Conservation (phyloP, 2,329 filamentous ascomycete genomes). For the Arthrinium phaeospermum region DNA sequence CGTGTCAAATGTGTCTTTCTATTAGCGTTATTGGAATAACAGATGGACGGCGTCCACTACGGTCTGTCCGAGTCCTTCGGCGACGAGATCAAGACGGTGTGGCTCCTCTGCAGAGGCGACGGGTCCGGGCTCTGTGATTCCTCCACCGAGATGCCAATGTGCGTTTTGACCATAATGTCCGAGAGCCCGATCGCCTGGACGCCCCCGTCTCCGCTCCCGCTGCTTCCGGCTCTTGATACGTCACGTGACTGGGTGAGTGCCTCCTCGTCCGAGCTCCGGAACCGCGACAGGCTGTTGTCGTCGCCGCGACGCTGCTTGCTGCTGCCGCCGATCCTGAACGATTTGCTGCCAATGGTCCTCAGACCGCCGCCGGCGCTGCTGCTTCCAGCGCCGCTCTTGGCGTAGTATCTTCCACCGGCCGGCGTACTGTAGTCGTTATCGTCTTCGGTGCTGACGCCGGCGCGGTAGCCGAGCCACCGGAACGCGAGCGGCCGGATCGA, state of each 20-base stretch:
- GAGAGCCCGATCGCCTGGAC: conserved; percentile 26
- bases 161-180: conserved; percentile 36
- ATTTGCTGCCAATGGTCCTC: neutral
- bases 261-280: conserved; percentile 33
- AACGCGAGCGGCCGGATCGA: conserved; percentile 32
- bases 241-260: conserved; percentile 30
- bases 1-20: too few relatives aligned
- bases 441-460: conserved; percentile 22
- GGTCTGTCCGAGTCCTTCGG: neutral
- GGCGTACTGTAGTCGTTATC: neutral
- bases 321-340: conserved; percentile 24
- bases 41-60: neutral
- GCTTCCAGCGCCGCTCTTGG: neutral
- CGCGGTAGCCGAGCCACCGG: neutral
- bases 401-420: neutral
- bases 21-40: accelerated
- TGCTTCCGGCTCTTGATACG: neutral
- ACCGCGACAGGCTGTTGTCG: conserved; percentile 30
- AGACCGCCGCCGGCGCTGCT: neutral
- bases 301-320: conserved; percentile 31
- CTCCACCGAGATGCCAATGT: conserved; percentile 34
- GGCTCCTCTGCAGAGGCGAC: neutral
- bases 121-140: conserved; percentile 20
- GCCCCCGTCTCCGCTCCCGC: conserved; percentile 19
- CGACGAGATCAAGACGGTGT: neutral